Base-by-base conservation (phyloP, 768 basidiomycete genomes). In the Hericium erinaceus region DNA sequence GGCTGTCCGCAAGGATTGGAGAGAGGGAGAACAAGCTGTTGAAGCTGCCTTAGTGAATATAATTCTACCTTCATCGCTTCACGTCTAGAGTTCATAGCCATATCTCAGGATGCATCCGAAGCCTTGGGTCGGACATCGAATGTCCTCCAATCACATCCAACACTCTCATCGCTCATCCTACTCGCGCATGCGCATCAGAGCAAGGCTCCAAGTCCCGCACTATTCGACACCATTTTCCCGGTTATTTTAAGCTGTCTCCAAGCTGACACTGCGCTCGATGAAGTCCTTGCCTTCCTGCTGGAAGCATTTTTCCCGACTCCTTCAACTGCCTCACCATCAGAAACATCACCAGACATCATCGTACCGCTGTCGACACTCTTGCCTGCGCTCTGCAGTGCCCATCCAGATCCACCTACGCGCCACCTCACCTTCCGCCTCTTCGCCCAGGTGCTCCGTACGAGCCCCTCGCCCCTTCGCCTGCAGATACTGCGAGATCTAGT, bases 361-460 rank as follows among this genome's bases (percentile, higher is more conserved):
- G 63, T 72, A 4, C 77, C 81, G 2, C 73, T 88, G 1, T 74
- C 74, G 41, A 72, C 74, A 4, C 62, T 81, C 9, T 68, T 89
- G 28, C 77, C 83, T 1, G 70, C 75, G 2, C 63, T 89, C 33
- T 82, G 84, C 12, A 82, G 84, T 63, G 76, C 73, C 2, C 85
- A 89, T 64, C 77, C 83, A 3, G 79, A 87, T 57, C 69, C 84
- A 2, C 65, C 72, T 39, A 71, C 77, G 22, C 77, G 89, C 18
- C 81, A 87, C 60, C 74, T 84, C 57, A 72, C 77, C 6, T 84
- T 87, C 67, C 82, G 85, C 3, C 68, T 83, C 24, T 69, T 89
- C 9, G 79, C 82, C 0, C 69, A 77, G 41, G 67, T 84, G 1
- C 74, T 89, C 18, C 70, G 76, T 0, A 71, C 75, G 2, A 69